Evolutionary conservation across 257 asterid species (phyloP).

Genomic region (Craterostigma plantagineum): DNA sequence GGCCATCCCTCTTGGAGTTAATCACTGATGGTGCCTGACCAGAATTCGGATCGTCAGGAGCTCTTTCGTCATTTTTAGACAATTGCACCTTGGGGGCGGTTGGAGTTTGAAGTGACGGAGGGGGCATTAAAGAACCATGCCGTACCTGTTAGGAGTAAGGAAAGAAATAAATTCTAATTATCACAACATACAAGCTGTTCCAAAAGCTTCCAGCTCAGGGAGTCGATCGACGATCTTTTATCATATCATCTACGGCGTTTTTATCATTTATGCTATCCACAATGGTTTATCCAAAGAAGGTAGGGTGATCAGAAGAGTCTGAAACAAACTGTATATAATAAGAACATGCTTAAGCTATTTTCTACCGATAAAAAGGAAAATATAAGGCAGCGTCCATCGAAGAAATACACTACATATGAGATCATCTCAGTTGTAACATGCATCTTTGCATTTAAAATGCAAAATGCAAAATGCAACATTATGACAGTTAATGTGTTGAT

Average conservation of each 20-base stretch:
- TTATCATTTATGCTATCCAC: no score
- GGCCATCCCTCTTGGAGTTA: conserved; percentile 47
- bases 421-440: neutral
- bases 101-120: conserved; percentile 34
- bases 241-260: no score
- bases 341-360: no score
- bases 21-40: conserved; percentile 25
- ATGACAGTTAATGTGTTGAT: conserved; percentile 6
- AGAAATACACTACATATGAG: neutral
- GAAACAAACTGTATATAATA: no score
- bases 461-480: no score
- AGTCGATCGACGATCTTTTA: no score
- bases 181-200: conserved; percentile 4
- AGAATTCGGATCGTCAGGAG: conserved; percentile 23
- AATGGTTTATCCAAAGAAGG: no score
- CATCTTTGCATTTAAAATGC: conserved; percentile 1
- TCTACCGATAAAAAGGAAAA: no score
- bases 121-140: conserved; percentile 26
- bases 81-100: conserved; percentile 40
- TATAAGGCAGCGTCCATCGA: no score
- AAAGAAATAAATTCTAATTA: neutral
- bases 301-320: no score
- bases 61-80: conserved; percentile 34
- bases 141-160: conserved; percentile 33
- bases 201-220: neutral